Base-by-base conservation (phyloP, 2,329 filamentous ascomycete species). In the Fusarium bactridioides region DNA sequence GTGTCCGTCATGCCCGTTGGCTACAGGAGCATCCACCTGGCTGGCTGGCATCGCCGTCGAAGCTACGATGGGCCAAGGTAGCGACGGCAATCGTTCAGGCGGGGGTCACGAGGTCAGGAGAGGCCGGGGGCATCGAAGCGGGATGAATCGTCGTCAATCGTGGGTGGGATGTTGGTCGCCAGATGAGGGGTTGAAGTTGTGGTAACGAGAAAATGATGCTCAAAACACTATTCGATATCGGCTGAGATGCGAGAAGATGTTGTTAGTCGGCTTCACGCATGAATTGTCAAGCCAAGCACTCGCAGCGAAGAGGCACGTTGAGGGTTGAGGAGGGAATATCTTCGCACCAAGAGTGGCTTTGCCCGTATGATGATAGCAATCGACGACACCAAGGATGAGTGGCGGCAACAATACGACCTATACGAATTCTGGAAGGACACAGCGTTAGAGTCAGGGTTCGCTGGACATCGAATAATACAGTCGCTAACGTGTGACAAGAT, bases 1-100 rank as follows among this genome's bases (percentile, higher is more conserved):
- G 76, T 83, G 82, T 50, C 78, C 79, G 76, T 83, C 81, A 73
- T 84, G 80, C 72, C 82, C 82, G 78, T 85, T 84, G 67, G 81
- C 76, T 72, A 82, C 78, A 75, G 80, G 82, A 77, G 83, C 72
- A 69, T 86, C 84, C 73, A 78, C 74, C 72, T 83, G 82, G 70
- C 79, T 82, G 69, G 79, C 78, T 76, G 82, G 80, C 83, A 84
- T 84, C 67, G 70, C 77, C 74, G 73, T 51, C 41, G 69, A 58
- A 57, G 65, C 40, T 65, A 54, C 66, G 54, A 69, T 68, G 68
- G 69, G 53, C 66, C 59, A 62, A 67, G 58, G 41, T 67, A 64
- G 60, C 51, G 58, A 67, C 45, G 61, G 59, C 66, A 67, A 72
- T 64, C 51, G 59, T 64, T 72, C 63, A 60, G 57, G 74, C 56